A percentile compares a stretch with the other conserved stretches of the same genome.
Conservation (phyloP, 2,329 filamentous ascomycete genomes). For the Aspergillus tamarii region DNA sequence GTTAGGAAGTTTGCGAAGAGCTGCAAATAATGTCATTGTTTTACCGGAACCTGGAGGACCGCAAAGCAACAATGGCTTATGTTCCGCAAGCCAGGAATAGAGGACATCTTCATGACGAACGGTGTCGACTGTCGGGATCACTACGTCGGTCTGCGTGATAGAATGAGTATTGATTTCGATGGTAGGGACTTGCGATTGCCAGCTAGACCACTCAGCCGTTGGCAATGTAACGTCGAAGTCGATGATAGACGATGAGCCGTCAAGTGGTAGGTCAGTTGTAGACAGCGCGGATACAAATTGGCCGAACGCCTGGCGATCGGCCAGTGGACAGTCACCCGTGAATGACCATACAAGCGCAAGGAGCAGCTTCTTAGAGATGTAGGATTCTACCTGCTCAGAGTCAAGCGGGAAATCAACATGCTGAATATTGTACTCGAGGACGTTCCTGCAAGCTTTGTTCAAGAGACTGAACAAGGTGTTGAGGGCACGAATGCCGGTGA, state of each 20-base stretch:
- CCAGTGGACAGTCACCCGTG: slow-evolving; percentile 88
- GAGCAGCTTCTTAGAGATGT: slow-evolving; percentile 89
- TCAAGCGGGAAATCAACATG: slow-evolving; percentile 94
- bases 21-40: slow-evolving; percentile 99
- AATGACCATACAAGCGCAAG: slow-evolving; percentile 94
- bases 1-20: slow-evolving; percentile 91
- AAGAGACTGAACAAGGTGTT: slow-evolving; percentile 93
- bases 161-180: slow-evolving; percentile 99
- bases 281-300: slow-evolving; percentile 81
- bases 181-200: slow-evolving; percentile 91
- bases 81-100: slow-evolving; percentile 98
- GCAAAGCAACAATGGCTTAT: slow-evolving; percentile 94
- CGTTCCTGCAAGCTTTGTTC: slow-evolving; percentile 88
- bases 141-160: slow-evolving; percentile 95
- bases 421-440: slow-evolving; percentile 94
- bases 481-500: slow-evolving; percentile 85
- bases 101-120: slow-evolving; percentile 98
- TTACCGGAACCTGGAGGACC: slow-evolving; percentile 98
- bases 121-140: slow-evolving; percentile 96
- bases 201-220: slow-evolving; percentile 83
- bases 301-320: slow-evolving; percentile 85
- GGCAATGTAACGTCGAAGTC: slow-evolving; percentile 92
- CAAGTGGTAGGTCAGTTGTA: slow-evolving; percentile 79
- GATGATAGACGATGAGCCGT: slow-evolving; percentile 80
- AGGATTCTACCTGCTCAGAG: slow-evolving; percentile 84